Conservation (phyloP, 1,139 yeast genomes). For the Saccharomyces hybrid region DNA sequence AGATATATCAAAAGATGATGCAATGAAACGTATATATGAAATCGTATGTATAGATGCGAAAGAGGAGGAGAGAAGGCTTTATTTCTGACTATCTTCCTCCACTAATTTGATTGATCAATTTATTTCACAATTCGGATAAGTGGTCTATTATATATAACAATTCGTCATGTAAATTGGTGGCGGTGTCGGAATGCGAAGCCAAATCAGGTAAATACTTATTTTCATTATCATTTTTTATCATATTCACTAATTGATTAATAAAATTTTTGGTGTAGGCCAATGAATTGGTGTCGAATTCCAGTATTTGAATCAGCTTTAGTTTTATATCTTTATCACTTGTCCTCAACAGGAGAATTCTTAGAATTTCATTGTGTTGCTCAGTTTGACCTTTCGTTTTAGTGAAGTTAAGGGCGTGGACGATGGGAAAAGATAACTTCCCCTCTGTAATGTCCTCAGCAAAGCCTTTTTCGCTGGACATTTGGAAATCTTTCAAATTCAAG, state of each 20-base stretch:
- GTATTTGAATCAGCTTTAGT: slow-evolving; percentile 41
- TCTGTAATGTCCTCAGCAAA: slow-evolving; percentile 83
- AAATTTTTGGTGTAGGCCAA: slow-evolving; percentile 20
- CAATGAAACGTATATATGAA: slow-evolving; percentile 6
- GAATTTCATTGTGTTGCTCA: slow-evolving; percentile 28
- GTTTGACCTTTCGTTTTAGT: slow-evolving; percentile 18
- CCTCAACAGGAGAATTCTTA: slow-evolving; percentile 36
- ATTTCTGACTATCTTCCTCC: background rate
- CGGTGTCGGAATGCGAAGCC: background rate
- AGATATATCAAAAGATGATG: slow-evolving; percentile 26
- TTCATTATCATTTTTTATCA: slow-evolving; percentile 11
- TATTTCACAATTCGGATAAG: background rate
- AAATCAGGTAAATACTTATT: slow-evolving; percentile 14
- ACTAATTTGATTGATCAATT: background rate
- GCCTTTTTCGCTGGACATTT: slow-evolving; percentile 63
- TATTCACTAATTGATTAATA: slow-evolving; percentile 11
- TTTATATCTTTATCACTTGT: slow-evolving; percentile 39
- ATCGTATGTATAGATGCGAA: background rate
- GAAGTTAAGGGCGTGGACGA: slow-evolving; percentile 52
- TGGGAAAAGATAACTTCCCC: slow-evolving; percentile 82
- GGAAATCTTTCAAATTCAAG: slow-evolving; percentile 49
- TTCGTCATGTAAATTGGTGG: slow-evolving; percentile 8
- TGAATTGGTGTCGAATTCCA: slow-evolving; percentile 37
- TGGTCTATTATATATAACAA: slow-evolving; percentile 10
- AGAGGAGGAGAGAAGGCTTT: background rate